Evolutionary conservation across 1,139 yeast genomes (phyloP).

Genomic region (Taphrina sp.): DNA sequence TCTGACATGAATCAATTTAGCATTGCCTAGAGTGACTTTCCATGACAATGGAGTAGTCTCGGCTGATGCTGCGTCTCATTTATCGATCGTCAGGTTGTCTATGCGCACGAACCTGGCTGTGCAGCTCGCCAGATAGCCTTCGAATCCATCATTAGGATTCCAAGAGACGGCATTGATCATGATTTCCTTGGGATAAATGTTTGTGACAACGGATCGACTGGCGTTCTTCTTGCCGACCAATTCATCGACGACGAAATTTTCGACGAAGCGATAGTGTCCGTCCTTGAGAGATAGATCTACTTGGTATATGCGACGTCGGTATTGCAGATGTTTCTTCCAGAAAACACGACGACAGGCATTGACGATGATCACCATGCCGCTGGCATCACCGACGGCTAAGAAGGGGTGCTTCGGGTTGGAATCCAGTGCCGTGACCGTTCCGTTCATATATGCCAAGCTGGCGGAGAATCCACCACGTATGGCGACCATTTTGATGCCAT

Average conservation of each 20-base stretch:
- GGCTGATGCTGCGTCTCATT: background rate
- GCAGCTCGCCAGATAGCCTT: constrained; percentile 15
- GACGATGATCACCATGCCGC: constrained; percentile 18
- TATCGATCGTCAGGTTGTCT: constrained; percentile 2
- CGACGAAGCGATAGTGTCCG: background rate
- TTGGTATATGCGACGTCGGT: constrained; percentile 5
- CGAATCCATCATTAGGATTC: constrained; percentile 10
- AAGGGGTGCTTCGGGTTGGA: constrained; percentile 27
- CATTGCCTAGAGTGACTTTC: no score
- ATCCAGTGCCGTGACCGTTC: constrained; percentile 24
- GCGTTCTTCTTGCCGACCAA: constrained; percentile 4
- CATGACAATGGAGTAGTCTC: no score
- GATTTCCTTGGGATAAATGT: constrained; percentile 6
- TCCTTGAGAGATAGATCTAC: background rate
- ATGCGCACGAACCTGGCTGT: constrained; percentile 4
- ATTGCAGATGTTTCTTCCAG: constrained; percentile 13
- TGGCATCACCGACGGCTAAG: constrained; percentile 20
- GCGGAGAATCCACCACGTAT: constrained; percentile 11
- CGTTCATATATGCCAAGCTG: constrained; percentile 21
- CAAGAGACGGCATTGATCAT: background rate
- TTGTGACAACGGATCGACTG: background rate
- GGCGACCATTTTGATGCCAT: constrained; percentile 15
- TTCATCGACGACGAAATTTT: background rate
- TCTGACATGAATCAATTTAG: no score
- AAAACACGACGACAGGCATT: constrained; percentile 12